These are phyloP conservation scores for Cladosporium oxysporum DNA, from an alignment of 2,329 filamentous ascomycete genomes.

Conservation along the genomic window DNA sequence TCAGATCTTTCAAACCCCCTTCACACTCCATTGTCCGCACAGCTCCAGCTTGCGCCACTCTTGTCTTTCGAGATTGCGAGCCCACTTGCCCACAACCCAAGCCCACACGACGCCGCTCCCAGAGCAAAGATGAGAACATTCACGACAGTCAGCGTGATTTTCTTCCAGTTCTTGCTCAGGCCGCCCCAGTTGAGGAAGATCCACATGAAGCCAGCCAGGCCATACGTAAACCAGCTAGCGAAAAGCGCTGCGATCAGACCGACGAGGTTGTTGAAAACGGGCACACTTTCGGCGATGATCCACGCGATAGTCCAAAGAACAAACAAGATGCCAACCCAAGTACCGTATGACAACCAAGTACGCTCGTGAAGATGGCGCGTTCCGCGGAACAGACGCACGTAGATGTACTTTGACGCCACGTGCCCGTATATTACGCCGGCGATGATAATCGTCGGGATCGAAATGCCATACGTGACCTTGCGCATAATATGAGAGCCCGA, in stretches of 20 bases:
- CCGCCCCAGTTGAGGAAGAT: slow-evolving; percentile 48
- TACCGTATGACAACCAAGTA: slow-evolving; percentile 46
- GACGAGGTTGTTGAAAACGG: slow-evolving; percentile 68
- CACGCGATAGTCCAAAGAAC: slow-evolving; percentile 63
- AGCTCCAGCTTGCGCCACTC: slow-evolving; percentile 21
- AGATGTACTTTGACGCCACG: slow-evolving; percentile 67
- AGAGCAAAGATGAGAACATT: slow-evolving; percentile 44
- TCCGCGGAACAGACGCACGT: slow-evolving; percentile 63
- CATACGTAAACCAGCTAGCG: slow-evolving; percentile 57
- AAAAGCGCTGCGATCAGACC: slow-evolving; percentile 63
- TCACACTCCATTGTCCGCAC: slow-evolving; percentile 20
- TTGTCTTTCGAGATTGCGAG: slow-evolving; percentile 23
- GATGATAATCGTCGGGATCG: slow-evolving; percentile 69
- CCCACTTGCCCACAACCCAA: slow-evolving; percentile 33
- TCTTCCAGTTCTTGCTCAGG: slow-evolving; percentile 45
- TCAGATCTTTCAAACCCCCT: background rate
- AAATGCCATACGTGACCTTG: slow-evolving; percentile 68
- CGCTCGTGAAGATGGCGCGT: slow-evolving; percentile 50
- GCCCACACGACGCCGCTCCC: slow-evolving; percentile 32
- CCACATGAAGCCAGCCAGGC: slow-evolving; percentile 29
- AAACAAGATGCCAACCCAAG: slow-evolving; percentile 61
- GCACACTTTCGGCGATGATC: slow-evolving; percentile 70
- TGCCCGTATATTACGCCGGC: slow-evolving; percentile 70
- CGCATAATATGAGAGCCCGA: slow-evolving; percentile 57
- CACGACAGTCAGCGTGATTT: slow-evolving; percentile 44